Evolutionary conservation across 2,329 filamentous ascomycete species (phyloP).

Genomic region (Eutypa lata): DNA sequence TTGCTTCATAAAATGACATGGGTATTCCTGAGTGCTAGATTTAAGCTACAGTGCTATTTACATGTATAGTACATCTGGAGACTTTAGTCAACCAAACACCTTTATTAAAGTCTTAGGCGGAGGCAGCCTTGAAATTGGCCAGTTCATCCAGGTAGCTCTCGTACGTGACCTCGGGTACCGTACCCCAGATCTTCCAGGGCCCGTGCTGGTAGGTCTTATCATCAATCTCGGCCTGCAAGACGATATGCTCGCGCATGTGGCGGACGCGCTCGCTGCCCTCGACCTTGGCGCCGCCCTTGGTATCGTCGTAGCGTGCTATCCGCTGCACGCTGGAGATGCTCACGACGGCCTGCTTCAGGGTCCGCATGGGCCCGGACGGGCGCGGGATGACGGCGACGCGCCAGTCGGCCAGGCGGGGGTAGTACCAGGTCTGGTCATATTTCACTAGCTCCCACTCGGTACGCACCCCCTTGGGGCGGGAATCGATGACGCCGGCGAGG

Average conservation of each 20-base stretch:
- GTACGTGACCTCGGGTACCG: conserved; percentile 50
- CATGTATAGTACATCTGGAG: too few relatives aligned
- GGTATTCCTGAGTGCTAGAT: too few relatives aligned
- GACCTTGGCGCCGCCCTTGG: conserved; percentile 35
- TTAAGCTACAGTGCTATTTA: too few relatives aligned
- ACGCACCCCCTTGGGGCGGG: conserved; percentile 43
- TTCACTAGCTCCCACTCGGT: conserved; percentile 53
- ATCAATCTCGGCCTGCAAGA: conserved; percentile 50
- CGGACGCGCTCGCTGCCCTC: conserved; percentile 48
- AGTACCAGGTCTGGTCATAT: conserved; percentile 40
- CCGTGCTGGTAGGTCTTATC: conserved; percentile 43
- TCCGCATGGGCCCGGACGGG: conserved; percentile 32
- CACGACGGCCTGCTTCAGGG: conserved; percentile 59
- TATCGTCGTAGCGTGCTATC: conserved; percentile 39
- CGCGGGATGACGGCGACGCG: conserved; percentile 46
- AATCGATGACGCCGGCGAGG: conserved; percentile 52
- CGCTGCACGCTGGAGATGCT: conserved; percentile 55
- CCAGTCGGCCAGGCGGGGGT: conserved; percentile 54
- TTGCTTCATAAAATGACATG: too few relatives aligned
- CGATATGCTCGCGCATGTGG: conserved; percentile 61
- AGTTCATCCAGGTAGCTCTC: conserved; percentile 33
- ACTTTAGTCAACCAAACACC: too few relatives aligned
- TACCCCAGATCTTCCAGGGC: conserved; percentile 66
- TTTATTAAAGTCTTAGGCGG: too few relatives aligned
- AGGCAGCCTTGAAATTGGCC: conserved; percentile 1